Evolutionary conservation across 2,329 filamentous ascomycete species (phyloP).

Genomic region (Emergomyces pasteurianus): DNA sequence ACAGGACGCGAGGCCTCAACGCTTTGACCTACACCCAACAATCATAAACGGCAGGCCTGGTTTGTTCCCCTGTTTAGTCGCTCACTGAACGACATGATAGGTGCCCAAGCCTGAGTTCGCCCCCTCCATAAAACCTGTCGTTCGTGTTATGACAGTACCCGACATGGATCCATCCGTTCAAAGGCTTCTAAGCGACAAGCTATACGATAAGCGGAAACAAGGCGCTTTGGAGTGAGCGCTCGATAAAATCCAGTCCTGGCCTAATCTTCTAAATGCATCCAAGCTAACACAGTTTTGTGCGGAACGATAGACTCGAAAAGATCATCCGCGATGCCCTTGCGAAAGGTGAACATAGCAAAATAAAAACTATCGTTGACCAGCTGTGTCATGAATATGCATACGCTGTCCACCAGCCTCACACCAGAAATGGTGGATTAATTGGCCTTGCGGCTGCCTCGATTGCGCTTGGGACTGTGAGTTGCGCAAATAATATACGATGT

Average conservation of each 20-base stretch:
- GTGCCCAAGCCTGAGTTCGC: background rate
- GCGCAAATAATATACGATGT: background rate
- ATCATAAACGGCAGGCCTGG: background rate
- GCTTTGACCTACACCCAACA: background rate
- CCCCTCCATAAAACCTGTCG: background rate
- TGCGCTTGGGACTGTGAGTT: conserved; percentile 74
- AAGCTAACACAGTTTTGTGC: background rate
- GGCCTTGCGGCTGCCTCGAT: conserved; percentile 92
- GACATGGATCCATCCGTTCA: conserved; percentile 80
- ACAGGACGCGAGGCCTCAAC: background rate
- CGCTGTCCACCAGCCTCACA: conserved; percentile 91
- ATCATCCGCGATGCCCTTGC: conserved; percentile 75
- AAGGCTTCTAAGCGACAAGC: conserved; percentile 88
- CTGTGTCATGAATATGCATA: conserved; percentile 97
- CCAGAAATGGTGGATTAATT: conserved; percentile 89
- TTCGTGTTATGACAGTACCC: conserved; percentile 7
- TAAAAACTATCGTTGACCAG: conserved; percentile 84
- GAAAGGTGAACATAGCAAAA: conserved; percentile 63
- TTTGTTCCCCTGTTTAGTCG: background rate
- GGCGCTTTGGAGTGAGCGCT: conserved; percentile 78
- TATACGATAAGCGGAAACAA: conserved; percentile 95
- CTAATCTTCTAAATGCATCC: background rate
- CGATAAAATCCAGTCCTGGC: background rate
- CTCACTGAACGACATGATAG: background rate
- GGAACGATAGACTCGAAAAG: conserved; percentile 59